Percentiles rank a stretch among this genome's conserved stretches.
phyloP scores from a whole-genome alignment of 2,329 filamentous ascomycete species.

The Chaetomium sp. region DNA sequence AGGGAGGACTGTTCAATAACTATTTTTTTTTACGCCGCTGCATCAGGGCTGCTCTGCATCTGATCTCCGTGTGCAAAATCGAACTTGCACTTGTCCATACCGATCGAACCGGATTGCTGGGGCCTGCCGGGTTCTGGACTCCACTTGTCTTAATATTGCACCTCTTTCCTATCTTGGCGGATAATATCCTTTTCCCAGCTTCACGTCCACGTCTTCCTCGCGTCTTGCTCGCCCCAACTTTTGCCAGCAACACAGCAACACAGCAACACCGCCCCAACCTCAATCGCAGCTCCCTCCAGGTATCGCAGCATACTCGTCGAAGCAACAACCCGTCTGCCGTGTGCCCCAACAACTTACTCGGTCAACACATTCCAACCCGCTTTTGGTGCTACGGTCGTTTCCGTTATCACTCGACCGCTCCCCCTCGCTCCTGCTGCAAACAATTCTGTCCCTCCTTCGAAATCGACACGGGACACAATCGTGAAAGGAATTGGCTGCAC shows the following conservation, averaged over 20 bases:
- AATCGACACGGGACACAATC: not conserved
- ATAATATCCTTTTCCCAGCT: slow-evolving; percentile 5
- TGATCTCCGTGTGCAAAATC: not conserved
- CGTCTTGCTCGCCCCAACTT: not conserved
- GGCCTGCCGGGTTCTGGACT: not conserved
- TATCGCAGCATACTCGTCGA: not conserved
- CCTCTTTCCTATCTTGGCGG: slow-evolving; percentile 11
- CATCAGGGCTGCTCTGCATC: not conserved
- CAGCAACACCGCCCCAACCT: not conserved
- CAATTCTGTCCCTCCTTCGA: not conserved
- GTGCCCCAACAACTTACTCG: not conserved
- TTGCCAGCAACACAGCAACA: not conserved
- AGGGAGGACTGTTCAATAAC: not conserved
- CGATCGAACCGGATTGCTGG: not conserved
- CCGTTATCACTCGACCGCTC: slow-evolving; percentile 6
- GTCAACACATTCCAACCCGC: not conserved
- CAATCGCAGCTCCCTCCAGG: not conserved
- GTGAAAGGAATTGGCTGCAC: not conserved
- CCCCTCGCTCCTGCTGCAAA: not conserved
- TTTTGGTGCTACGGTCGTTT: slow-evolving; percentile 9
- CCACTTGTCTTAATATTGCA: slow-evolving; percentile 2
- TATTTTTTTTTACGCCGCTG: not conserved
- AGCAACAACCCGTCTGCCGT: not conserved
- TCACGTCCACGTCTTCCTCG: not conserved
- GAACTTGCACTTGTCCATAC: too few species aligned